Conservation (phyloP, 139 green algal genomes). For the Spirogloea muscicola region DNA sequence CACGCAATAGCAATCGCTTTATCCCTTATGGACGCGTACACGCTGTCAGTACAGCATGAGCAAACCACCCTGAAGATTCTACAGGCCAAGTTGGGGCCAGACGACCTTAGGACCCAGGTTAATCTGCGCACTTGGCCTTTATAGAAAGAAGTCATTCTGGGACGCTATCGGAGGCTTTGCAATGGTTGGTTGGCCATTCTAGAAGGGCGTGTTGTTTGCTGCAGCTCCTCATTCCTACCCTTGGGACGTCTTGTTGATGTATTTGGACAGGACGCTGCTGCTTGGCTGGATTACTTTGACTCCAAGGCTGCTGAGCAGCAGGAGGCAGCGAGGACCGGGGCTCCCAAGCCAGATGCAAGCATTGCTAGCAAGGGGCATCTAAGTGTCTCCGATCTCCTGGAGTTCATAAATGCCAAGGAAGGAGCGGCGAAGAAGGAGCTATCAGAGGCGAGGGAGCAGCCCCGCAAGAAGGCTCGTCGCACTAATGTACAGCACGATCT, state of each 20-base stretch:
- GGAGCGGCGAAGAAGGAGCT: constrained; percentile 5
- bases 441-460: too few species aligned
- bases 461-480: too few species aligned
- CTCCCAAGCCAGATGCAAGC: constrained; percentile 27
- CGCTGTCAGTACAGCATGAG: constrained; percentile 50
- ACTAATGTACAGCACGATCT: too few species aligned
- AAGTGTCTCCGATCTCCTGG: constrained; percentile 41
- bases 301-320: constrained; percentile 51
- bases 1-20: constrained; percentile 57
- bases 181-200: neutral
- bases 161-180: too few species aligned
- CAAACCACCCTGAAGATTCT: constrained; percentile 54
- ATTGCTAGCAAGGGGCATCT: constrained; percentile 45
- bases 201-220: neutral
- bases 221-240: neutral
- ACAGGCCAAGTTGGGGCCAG: constrained; percentile 39
- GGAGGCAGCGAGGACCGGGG: constrained; percentile 32
- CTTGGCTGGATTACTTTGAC: constrained; percentile 59
- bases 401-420: constrained; percentile 36
- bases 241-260: neutral
- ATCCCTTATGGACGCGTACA: constrained; percentile 55
- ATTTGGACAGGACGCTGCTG: constrained; percentile 44
- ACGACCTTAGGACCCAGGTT: constrained; percentile 48
- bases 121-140: neutral
- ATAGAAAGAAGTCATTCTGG: too few species aligned